Base-by-base conservation (phyloP, 768 basidiomycete species). In the Leucocoprinus birnbaumii region DNA sequence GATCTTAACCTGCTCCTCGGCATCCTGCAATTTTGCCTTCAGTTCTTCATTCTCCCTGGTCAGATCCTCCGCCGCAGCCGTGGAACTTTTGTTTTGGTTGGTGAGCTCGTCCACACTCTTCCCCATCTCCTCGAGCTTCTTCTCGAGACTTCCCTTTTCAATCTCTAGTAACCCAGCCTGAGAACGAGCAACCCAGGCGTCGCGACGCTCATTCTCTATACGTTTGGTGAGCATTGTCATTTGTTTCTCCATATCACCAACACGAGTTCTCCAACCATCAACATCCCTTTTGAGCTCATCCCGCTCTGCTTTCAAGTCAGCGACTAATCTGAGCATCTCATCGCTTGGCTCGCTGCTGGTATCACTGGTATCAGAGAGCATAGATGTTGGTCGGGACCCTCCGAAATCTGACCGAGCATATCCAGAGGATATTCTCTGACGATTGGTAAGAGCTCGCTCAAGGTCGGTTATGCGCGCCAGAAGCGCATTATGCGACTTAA, bases 201-300 rank as follows among this genome's bases (percentile, higher is more conserved):
- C 92, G 51, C 85, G 79, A 22, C 89, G 78, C 71, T 94, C 91
- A n/a, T 72, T 75, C 43, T 93, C 90, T 13, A 92, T 77, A 10
- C 88, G 76, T 57, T 80, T 82, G 22, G 82, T 78, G 48, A 96
- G 80, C 35, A 85, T 71, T 40, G 76, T 73, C 21, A 84, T 70
- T 60, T 86, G 85, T 53, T 82, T 85, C 62, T 96, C 91, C 62
- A 91, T 76, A 63, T 89, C 87, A 13, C 75, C 75, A 45, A 94
- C 89, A 21, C 94, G 79, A 31, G 71, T 77, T 58, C 89, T 79
- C 92, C 94, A 96, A 0, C 88, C 89, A 60, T 93, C 88, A 0
- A 94, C 85, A 68, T 98, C 94, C 49, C 85, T 83, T 67, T 87
- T 87, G 48, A 98, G 75, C 56, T 93, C 88, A 63, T 98, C 95